Percentiles rank a stretch among this genome's conserved stretches.
phyloP scores from a whole-genome alignment of 371 early-diverging fungal species.

The Apophysomyces ossiformis region DNA sequence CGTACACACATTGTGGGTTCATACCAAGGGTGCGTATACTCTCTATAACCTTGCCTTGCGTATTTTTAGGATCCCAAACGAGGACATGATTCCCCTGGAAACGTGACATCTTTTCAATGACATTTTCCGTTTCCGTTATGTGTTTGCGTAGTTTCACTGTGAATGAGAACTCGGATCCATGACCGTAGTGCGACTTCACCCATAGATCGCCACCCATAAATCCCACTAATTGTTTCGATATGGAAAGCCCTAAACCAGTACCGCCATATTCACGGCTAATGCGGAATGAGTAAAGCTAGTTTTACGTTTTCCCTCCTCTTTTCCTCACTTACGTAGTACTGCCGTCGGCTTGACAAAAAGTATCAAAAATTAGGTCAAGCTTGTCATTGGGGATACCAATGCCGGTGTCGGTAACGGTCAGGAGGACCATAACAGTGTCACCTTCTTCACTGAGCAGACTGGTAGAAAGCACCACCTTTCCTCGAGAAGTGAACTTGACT shows the following conservation, averaged over 20 bases:
- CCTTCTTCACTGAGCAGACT: slow-evolving; percentile 39
- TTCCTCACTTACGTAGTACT: slow-evolving; percentile 58
- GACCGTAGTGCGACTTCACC: slow-evolving; percentile 64
- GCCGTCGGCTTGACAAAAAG: slow-evolving; percentile 79
- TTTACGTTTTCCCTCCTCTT: neutral
- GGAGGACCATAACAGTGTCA: slow-evolving; percentile 55
- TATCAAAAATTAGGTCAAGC: slow-evolving; percentile 72
- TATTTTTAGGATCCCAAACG: slow-evolving; percentile 37
- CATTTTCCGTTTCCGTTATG: slow-evolving; percentile 38
- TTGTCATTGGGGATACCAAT: slow-evolving; percentile 78
- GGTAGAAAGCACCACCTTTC: slow-evolving; percentile 61
- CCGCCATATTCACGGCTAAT: slow-evolving; percentile 22
- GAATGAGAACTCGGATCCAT: slow-evolving; percentile 71
- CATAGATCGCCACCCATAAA: slow-evolving; percentile 65
- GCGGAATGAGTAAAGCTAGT: neutral
- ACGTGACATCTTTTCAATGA: slow-evolving; percentile 44
- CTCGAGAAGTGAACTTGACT: slow-evolving; percentile 78
- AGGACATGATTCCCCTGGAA: slow-evolving; percentile 49
- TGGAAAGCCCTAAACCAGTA: slow-evolving; percentile 56
- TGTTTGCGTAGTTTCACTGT: slow-evolving; percentile 54
- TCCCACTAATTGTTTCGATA: slow-evolving; percentile 49
- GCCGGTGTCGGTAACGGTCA: slow-evolving; percentile 79
- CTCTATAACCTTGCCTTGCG: slow-evolving; percentile 15
- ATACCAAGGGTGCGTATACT: slow-evolving; percentile 17
- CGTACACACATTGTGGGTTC: slow-evolving; percentile 17